These are phyloP conservation scores for Colletotrichum zoysiae DNA, from an alignment of 2,329 filamentous ascomycete genomes.

Conservation along the genomic window DNA sequence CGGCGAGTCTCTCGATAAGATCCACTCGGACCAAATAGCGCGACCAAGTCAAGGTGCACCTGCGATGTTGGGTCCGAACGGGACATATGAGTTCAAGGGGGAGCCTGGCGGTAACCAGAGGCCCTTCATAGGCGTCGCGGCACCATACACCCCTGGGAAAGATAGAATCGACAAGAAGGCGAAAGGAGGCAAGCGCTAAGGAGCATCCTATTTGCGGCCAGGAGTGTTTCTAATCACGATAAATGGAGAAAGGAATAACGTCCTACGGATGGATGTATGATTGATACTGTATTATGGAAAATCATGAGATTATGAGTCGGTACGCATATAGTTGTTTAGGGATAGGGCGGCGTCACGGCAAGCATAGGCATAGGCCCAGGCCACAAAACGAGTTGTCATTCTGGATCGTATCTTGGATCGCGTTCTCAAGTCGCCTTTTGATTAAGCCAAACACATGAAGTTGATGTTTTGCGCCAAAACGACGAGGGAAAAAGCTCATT, in stretches of 20 bases:
- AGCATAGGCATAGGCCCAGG: constrained; percentile 5
- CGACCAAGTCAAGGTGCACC: constrained; percentile 71
- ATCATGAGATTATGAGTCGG: constrained; percentile 34
- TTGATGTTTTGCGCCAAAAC: neutral
- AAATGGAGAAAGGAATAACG: neutral
- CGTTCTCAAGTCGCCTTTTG: neutral
- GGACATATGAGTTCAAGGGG: constrained; percentile 64
- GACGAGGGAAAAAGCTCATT: constrained; percentile 11
- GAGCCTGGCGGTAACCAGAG: constrained; percentile 56
- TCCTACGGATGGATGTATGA: constrained; percentile 11
- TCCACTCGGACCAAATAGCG: constrained; percentile 83
- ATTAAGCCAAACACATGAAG: neutral
- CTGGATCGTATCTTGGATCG: no score
- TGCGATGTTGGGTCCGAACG: constrained; percentile 56
- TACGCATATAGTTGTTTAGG: constrained; percentile 5
- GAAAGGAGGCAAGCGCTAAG: constrained; percentile 49
- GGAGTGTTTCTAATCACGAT: neutral
- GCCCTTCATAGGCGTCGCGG: constrained; percentile 64
- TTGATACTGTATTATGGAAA: constrained; percentile 17
- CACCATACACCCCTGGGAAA: constrained; percentile 66
- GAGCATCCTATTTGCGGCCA: neutral
- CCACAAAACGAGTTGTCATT: neutral
- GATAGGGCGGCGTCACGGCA: constrained; percentile 20
- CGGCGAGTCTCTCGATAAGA: constrained; percentile 83
- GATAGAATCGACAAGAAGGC: constrained; percentile 61